phyloP scores from a whole-genome alignment of 495 filamentous ascomycete species.

The Margaritispora aquatica region DNA sequence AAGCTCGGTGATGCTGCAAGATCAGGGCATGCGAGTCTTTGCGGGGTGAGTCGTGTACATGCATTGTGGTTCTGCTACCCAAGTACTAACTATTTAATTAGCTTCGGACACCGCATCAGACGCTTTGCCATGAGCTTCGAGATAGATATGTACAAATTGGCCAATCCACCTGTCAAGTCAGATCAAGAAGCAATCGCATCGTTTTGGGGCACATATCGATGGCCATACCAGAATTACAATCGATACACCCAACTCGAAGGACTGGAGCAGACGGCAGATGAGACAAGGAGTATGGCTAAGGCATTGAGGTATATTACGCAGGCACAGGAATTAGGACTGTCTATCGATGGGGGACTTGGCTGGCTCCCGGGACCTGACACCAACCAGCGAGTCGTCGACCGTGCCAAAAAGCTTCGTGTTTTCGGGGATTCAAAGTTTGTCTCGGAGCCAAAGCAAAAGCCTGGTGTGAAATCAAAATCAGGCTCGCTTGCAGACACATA shows the following conservation, averaged over 20 bases:
- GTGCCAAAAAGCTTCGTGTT: constrained; percentile 7
- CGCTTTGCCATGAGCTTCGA: constrained; percentile 52
- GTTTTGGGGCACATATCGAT: constrained; percentile 48
- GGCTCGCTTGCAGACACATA: neutral
- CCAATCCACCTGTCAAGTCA: constrained; percentile 32
- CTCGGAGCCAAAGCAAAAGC: constrained; percentile 2
- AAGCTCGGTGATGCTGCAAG: constrained; percentile 21
- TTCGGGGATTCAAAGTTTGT: constrained; percentile 21
- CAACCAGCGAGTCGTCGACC: constrained; percentile 7
- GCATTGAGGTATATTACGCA: constrained; percentile 36
- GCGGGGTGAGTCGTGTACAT: constrained; percentile 17
- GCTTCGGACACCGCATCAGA: constrained; percentile 41
- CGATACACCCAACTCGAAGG: constrained; percentile 41
- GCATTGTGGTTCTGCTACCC: neutral
- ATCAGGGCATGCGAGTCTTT: constrained; percentile 42
- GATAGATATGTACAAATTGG: constrained; percentile 35
- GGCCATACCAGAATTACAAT: constrained; percentile 42
- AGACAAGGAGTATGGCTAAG: constrained; percentile 39
- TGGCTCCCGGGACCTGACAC: constrained; percentile 36
- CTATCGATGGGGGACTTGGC: constrained; percentile 49
- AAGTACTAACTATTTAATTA: neutral
- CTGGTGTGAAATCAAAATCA: neutral
- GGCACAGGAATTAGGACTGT: constrained; percentile 45
- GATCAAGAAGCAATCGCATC: constrained; percentile 31
- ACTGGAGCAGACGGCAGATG: constrained; percentile 46